These are phyloP conservation scores for Pyrenophora teres DNA, from an alignment of 2,329 filamentous ascomycete species.

Conservation along the genomic window DNA sequence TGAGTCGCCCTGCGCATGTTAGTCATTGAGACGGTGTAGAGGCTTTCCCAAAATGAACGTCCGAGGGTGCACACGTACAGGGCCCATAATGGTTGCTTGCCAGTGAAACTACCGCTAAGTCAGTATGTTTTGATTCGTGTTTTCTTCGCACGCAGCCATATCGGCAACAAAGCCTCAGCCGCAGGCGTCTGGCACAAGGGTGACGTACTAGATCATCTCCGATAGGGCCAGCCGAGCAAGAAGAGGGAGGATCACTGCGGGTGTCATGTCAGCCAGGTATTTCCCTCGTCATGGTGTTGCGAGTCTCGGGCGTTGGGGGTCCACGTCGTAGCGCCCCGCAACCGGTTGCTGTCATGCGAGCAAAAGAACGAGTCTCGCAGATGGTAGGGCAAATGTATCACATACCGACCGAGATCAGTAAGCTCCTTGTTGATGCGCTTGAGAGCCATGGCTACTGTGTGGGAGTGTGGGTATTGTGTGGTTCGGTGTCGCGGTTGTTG, in stretches of 20 bases:
- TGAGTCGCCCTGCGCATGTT: constrained; percentile 73
- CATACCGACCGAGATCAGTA: constrained; percentile 83
- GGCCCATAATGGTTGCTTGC: constrained; percentile 99
- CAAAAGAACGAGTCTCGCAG: constrained; percentile 32
- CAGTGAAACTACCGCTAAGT: constrained; percentile 81
- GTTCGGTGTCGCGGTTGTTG: constrained; percentile 13
- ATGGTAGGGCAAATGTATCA: constrained; percentile 27
- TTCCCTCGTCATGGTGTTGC: constrained; percentile 7
- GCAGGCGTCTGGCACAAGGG: constrained; percentile 30
- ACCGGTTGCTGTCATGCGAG: constrained; percentile 46
- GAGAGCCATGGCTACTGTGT: constrained; percentile 68
- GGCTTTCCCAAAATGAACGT: no score
- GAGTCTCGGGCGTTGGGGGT: constrained; percentile 16
- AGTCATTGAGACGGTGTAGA: constrained; percentile 27
- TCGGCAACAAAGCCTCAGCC: constrained; percentile 38
- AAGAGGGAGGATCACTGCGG: constrained; percentile 91
- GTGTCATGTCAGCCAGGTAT: constrained; percentile 40
- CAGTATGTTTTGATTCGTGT: constrained; percentile 34
- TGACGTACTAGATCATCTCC: constrained; percentile 94
- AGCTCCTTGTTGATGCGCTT: constrained; percentile 97
- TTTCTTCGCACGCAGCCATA: constrained; percentile 8
- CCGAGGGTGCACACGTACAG: constrained; percentile 68
- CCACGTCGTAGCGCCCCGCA: constrained; percentile 37
- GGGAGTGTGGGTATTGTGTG: constrained; percentile 17
- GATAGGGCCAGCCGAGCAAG: constrained; percentile 95